Base-by-base conservation (phyloP, 2,329 filamentous ascomycete species). In the Diplodia sapinea region DNA sequence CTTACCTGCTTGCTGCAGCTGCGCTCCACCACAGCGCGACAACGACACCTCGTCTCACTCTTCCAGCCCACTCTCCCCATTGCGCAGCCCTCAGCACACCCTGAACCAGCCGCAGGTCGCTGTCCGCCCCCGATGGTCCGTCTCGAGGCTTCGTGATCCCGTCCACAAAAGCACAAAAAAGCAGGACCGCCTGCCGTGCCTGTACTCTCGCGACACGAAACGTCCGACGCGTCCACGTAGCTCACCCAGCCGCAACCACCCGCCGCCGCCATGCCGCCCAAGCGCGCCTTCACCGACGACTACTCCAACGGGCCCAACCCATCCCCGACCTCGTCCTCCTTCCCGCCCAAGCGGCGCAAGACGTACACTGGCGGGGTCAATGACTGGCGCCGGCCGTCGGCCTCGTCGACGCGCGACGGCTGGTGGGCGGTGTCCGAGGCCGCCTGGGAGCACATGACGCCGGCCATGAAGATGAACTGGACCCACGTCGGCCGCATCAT, bases 401-500 rank as follows among this genome's bases (percentile, higher is more conserved):
- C 33, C n/a, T 15, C 33, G 43, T 20, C 43, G 23, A 2, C 23
- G n/a, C 43, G 43, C n/a, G 31, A 65, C 9, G 62, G 29, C 6
- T 65, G 62, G 62, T 65, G 62, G 62, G 29, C 17, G 1, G 62
- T 65, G 4, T 0, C 33, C 26, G 62, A 65, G 47, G 12, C 62
- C 50, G 51, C 47, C 33, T 65, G 62, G 62, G 51, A 65, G 20
- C 49, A 36, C 31, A 54, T 65, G 62, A 4, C 12, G 9, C 40
- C 49, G 3, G 31, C 62, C 26, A 65, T 65, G 62, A 54, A 65
- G 62, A 65, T 40, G 62, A 65, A 65, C 33, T 65, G 62, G 62
- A 65, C 49, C 13, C 62, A 65, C 23, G 62, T 65, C 13, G 62
- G 62, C 17, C 38, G 62, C 31, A 65, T 65, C 20, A 52, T 65